phyloP scores from a whole-genome alignment of 352 stramenopile species.

The Phytophthora agathidicida region DNA sequence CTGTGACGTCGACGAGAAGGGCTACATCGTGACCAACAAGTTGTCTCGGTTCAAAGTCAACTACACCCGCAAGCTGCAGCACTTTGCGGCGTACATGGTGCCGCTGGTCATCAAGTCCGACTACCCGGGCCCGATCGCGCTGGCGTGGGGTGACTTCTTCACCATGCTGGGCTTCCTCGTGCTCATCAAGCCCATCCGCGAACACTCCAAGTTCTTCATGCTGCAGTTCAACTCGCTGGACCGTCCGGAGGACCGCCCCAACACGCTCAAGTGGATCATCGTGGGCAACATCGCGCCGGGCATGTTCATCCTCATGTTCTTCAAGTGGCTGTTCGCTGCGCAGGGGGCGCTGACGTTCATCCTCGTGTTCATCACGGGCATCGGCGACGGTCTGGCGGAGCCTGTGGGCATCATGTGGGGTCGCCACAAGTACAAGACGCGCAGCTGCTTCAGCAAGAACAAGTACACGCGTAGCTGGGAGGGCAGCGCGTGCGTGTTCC shows the following conservation, averaged over 20 bases:
- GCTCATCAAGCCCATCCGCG: constrained; percentile 85
- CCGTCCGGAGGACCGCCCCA: constrained; percentile 78
- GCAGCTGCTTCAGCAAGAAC: constrained; percentile 73
- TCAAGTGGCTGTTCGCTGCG: constrained; percentile 82
- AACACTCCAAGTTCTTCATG: constrained; percentile 87
- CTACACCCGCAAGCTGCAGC: constrained; percentile 88
- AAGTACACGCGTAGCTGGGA: constrained; percentile 89
- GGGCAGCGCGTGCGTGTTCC: constrained; percentile 75
- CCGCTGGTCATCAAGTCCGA: constrained; percentile 78
- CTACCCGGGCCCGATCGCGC: constrained; percentile 58
- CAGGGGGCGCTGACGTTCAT: constrained; percentile 80
- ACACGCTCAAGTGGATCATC: constrained; percentile 90
- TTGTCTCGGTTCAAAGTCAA: constrained; percentile 89
- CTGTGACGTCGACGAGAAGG: constrained; percentile 79
- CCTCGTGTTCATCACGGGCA: constrained; percentile 85
- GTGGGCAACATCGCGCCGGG: constrained; percentile 69
- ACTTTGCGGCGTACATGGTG: constrained; percentile 85
- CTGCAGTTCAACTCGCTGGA: constrained; percentile 90
- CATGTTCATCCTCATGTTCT: constrained; percentile 84
- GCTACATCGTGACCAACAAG: constrained; percentile 89
- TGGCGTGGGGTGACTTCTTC: constrained; percentile 86
- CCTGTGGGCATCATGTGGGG: constrained; percentile 83
- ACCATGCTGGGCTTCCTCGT: constrained; percentile 83
- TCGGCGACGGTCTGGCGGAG: constrained; percentile 78
- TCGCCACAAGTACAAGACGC: constrained; percentile 88